A percentile compares a stretch with the other conserved stretches of the same genome.
These are phyloP conservation scores for Aspergillus mulundensis DNA, from an alignment of 495 filamentous ascomycete genomes.

Conservation along the genomic window DNA sequence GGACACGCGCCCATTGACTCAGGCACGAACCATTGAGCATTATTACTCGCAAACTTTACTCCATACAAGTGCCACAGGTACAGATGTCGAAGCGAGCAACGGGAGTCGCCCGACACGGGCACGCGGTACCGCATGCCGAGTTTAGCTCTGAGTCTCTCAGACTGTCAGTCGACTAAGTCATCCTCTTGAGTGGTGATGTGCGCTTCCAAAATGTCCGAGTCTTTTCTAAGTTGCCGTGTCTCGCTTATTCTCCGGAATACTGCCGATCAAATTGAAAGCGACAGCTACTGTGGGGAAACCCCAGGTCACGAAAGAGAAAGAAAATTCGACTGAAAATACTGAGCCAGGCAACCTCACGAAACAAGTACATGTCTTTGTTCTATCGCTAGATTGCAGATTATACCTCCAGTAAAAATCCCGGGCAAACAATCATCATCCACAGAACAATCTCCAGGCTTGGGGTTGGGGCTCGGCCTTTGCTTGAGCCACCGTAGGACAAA, in stretches of 20 bases:
- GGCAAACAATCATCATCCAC: background rate
- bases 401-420: background rate
- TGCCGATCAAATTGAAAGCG: conserved; percentile 1
- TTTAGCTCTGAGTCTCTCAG: background rate
- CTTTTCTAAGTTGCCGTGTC: conserved; percentile 11
- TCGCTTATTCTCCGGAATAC: conserved; percentile 23
- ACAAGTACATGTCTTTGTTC: background rate
- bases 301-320: background rate
- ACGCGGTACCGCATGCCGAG: background rate
- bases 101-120: background rate
- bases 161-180: background rate
- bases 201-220: conserved; percentile 15
- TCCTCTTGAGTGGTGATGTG: background rate
- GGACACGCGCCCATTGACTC: conserved; percentile 13
- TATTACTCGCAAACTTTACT: background rate
- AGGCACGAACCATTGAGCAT: conserved; percentile 21
- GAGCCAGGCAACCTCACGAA: background rate
- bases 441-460: background rate
- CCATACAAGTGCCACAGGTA: background rate
- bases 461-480: background rate
- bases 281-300: conserved; percentile 8
- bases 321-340: background rate
- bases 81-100: background rate
- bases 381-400: background rate
- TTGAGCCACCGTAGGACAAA: background rate